A percentile compares a stretch with the other conserved stretches of the same genome.
These are phyloP conservation scores for Dothistroma pini DNA, from an alignment of 2,329 filamentous ascomycete genomes.

Conservation along the genomic window DNA sequence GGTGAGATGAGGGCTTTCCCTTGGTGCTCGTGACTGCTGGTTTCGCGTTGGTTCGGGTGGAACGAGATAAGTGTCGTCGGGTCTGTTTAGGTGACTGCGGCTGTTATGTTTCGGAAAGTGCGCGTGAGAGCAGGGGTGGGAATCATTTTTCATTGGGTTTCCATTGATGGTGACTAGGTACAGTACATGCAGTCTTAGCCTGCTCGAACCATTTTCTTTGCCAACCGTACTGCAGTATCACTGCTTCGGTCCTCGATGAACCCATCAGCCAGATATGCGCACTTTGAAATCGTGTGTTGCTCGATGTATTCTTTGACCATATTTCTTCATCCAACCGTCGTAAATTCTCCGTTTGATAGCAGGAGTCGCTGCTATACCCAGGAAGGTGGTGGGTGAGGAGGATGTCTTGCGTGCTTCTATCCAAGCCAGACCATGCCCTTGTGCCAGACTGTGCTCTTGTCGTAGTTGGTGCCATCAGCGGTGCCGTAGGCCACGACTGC, in stretches of 20 bases:
- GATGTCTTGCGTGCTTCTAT: not conserved
- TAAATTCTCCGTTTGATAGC: too few relatives aligned
- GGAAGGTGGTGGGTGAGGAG: too few relatives aligned
- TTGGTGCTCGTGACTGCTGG: not conserved
- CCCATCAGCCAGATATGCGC: not conserved
- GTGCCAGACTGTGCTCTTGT: conserved; percentile 2
- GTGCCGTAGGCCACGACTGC: conserved; percentile 3
- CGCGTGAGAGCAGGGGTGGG: not conserved
- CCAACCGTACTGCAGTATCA: not conserved
- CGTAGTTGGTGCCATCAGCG: conserved; percentile 11
- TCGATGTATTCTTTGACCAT: not conserved
- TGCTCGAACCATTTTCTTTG: not conserved
- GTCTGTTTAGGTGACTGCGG: too few relatives aligned
- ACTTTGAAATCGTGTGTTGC: not conserved
- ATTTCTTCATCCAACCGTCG: too few relatives aligned
- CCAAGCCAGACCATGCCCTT: conserved; percentile 12
- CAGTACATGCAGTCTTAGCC: not conserved
- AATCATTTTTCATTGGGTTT: not conserved
- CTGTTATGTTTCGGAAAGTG: not conserved
- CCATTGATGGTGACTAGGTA: not conserved
- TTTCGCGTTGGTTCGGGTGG: too few relatives aligned
- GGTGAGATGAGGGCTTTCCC: not conserved
- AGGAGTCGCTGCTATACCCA: too few relatives aligned
- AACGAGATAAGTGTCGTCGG: too few relatives aligned
- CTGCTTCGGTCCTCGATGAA: not conserved